phyloP scores from a whole-genome alignment of 1,284 basidiomycete genomes.

The Ceratobasidium papillatum region DNA sequence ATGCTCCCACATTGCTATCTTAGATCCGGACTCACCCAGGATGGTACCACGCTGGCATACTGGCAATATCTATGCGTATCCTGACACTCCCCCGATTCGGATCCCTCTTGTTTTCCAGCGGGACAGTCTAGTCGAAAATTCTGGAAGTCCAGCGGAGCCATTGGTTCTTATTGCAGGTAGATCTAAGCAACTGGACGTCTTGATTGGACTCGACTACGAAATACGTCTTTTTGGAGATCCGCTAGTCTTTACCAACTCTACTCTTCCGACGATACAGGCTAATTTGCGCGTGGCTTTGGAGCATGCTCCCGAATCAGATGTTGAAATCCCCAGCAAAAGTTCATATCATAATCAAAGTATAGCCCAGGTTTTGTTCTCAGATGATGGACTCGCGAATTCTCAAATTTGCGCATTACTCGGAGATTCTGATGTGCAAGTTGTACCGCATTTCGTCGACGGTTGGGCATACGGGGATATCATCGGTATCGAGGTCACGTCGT shows the following conservation, averaged over 20 bases:
- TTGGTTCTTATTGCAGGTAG: not conserved
- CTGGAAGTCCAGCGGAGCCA: not conserved
- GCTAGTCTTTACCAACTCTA: constrained; percentile 50
- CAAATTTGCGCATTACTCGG: not conserved
- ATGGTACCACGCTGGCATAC: constrained; percentile 67
- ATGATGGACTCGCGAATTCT: constrained; percentile 41
- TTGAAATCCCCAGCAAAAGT: constrained; percentile 54
- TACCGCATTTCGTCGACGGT: constrained; percentile 72
- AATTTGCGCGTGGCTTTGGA: constrained; percentile 57
- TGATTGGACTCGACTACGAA: constrained; percentile 78
- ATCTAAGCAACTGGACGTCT: constrained; percentile 56
- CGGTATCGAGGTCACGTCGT: constrained; percentile 64
- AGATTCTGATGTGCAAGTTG: constrained; percentile 59
- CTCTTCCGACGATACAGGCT: constrained; percentile 35
- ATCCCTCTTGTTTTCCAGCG: constrained; percentile 58
- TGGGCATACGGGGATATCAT: constrained; percentile 70
- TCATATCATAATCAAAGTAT: no score
- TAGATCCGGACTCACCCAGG: constrained; percentile 54
- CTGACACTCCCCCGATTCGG: constrained; percentile 58
- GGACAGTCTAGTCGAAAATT: not conserved
- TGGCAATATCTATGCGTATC: constrained; percentile 76
- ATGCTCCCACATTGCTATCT: constrained; percentile 72
- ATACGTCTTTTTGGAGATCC: constrained; percentile 83
- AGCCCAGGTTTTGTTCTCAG: no score
- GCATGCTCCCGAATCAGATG: constrained; percentile 55